Base-by-base conservation (phyloP, 768 basidiomycete species). In the Lactifluus subvellereus region DNA sequence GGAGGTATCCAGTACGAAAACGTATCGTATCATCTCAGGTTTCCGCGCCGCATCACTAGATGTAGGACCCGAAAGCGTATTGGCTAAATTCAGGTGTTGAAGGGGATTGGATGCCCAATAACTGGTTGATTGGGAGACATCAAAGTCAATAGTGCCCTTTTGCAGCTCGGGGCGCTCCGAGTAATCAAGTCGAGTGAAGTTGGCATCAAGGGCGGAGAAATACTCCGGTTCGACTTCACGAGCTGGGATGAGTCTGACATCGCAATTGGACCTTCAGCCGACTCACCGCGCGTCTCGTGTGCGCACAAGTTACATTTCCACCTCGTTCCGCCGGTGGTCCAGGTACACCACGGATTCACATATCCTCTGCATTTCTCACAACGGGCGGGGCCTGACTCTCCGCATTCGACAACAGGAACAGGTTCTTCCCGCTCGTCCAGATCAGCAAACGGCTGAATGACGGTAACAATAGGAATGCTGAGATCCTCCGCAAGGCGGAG, bases 231-330 rank as follows among this genome's bases (percentile, higher is more conserved):
- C 77, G 53, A 97, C 95, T 96, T 69, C 5, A 49, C 6, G 7
- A 45, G 42, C 54, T 42, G 51, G 54, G 37, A 53, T 62, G 38
- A 62, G 54, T 11, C 22, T 20, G 38, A 20, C 43, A 52, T 35
- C 13, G 32, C 8, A 6, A 56, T 30, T 50, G 10, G 32, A 45
- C 56, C 48, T 33, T 30, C 6, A 27, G 37, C 35, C 6, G 52
- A 18, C 87, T 68, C 67, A 95, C 96, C 94, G 77, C 85, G 81
- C n/a, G 90, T 93, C 70, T 89, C 84, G 67, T 86, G 82, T 2
- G 78, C 75, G 75, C 97, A 99, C 16, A 99, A 72, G 78, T 98
- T 98, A 73, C 97, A 99, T 69, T 80, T 85, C 92, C 95, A 99
- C 67, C 80, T 84, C 62, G 81, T 80, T 6, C 97, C 97, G 3